Base-by-base conservation (phyloP, 164 flowering plant species). In the Vitis vinifera region DNA sequence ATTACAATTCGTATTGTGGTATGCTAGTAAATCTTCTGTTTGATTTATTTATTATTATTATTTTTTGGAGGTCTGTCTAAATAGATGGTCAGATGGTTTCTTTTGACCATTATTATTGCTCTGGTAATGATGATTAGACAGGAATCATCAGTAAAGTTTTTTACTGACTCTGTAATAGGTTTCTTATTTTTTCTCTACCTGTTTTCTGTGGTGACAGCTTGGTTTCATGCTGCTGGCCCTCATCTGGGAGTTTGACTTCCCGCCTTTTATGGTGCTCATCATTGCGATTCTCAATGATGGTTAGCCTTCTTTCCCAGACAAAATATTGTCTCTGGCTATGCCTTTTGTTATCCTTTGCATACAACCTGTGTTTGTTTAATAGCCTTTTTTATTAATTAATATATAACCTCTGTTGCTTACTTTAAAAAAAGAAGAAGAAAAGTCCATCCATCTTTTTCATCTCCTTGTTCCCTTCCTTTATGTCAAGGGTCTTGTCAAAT, bases 1-100 rank as follows among this genome's bases (percentile, higher is more conserved):
- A 91, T 93, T 16, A 93, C 98, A 27, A 93, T 93, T 47, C 97
- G 97, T 87, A 89, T 93, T 68, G 97, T 93, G 89, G 97, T 92
- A 85, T 77, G 96, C 73, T 63, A 3, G 4, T 44, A 29, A n/a
- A 13, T 63, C 48, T 27, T 62, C 14, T 4, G 15, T 8, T 53
- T 23, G 3, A 10, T 13, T 17, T 12, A 23, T 13, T 49, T 27
- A 14, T 9, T 15, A 62, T 27, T 15, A 12, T 8, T 14, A 27
- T 17, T 63, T 64, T 63, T 37, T 31, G 27, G 49, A 50, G 16
- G 5, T 23, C 3, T 66, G 51, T 11, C 17, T 6, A 37, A 37
- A 37, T 3, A 37, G 44, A 37, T 37, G 44, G 44, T 6, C 44
- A 12, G 6, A 29, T 14, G 16, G 10, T 16, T 10, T 49, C 17